A percentile compares a stretch with the other conserved stretches of the same genome.
Conservation (phyloP, 2,329 filamentous ascomycete genomes). For the Orbilia ellipsospora region DNA sequence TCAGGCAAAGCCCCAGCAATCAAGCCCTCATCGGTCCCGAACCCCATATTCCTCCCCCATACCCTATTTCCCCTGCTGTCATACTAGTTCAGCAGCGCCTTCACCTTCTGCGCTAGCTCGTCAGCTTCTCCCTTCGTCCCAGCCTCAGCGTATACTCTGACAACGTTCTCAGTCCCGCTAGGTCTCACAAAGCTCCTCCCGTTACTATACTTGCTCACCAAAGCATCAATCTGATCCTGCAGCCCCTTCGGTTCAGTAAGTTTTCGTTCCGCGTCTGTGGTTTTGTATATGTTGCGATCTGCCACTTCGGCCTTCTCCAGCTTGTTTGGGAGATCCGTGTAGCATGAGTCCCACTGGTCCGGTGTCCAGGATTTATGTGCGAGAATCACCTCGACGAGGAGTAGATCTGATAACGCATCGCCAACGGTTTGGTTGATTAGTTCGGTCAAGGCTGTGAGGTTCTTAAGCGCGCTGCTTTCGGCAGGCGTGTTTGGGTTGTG, state of each 20-base stretch:
- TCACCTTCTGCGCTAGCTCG: constrained; percentile 86
- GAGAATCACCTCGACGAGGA: constrained; percentile 94
- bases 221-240: constrained; percentile 85
- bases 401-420: constrained; percentile 93
- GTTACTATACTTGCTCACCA: constrained; percentile 89
- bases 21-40: constrained; percentile 8
- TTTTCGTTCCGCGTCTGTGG: constrained; percentile 90
- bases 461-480: constrained; percentile 88
- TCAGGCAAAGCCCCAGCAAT: constrained; percentile 22
- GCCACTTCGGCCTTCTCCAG: constrained; percentile 92
- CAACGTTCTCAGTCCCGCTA: constrained; percentile 94
- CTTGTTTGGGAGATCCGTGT: constrained; percentile 92
- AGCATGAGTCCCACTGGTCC: constrained; percentile 91
- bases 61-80: constrained; percentile 15
- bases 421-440: constrained; percentile 98
- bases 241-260: constrained; percentile 81
- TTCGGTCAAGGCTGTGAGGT: constrained; percentile 82
- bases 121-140: constrained; percentile 89
- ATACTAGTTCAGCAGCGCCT: constrained; percentile 74
- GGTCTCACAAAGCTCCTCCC: constrained; percentile 91
- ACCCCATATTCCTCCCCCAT: constrained; percentile 31
- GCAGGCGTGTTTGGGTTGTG: constrained; percentile 89
- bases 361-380: constrained; percentile 93
- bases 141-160: constrained; percentile 95
- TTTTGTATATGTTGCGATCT: constrained; percentile 88